Base-by-base conservation (phyloP, 1,284 basidiomycete species). In the Phenoliferia sp. region DNA sequence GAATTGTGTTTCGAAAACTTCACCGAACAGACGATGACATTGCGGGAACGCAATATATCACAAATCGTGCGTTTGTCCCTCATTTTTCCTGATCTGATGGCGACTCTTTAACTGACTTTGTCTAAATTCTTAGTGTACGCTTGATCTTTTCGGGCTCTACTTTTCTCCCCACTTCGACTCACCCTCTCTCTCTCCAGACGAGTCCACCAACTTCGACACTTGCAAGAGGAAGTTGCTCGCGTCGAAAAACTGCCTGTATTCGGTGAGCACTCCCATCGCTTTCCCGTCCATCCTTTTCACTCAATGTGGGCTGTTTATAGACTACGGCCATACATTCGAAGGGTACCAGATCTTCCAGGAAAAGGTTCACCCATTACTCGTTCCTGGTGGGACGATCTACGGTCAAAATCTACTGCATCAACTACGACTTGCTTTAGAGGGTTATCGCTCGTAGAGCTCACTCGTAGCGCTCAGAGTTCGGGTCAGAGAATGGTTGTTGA, bases 331-430 rank as follows among this genome's bases (percentile, higher is more conserved):
- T 55, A 60, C 69, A 12, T 61, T 73, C 31, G 72, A 73, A 48
- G 72, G 72, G 1, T 73, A 73, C 32, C 72, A 73, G 34, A 33
- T 57, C 26, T 73, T 73, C 58, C 72, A 73, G 31, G 72, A 73
- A 19, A 71, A 71, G 62, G 72, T 73, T 15, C 72, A 73, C 33
- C 72, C 72, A 9, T 58, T 73, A 5, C 59, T 71, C n/a, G 56
- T 71, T 1, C 72, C 72, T 1, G 72, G 72, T 3, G 72, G 72
- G 2, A 62, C 67, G 19, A 48, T 68, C 15, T 73, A 73, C 58
- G 69, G 69, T 19, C 67, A 71, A 33, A 71, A 71, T 56, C 29
- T 73, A 10, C 26, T 73, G 56, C 63, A 76, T 55, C 76, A 76
- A 65, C 63, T 77, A 5, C 5, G 17, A 6, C 48, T 52, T 6